Percentiles rank a stretch among this genome's conserved stretches.
phyloP scores from a whole-genome alignment of 2,329 filamentous ascomycete species.

The Biscogniauxia mediterranea region DNA sequence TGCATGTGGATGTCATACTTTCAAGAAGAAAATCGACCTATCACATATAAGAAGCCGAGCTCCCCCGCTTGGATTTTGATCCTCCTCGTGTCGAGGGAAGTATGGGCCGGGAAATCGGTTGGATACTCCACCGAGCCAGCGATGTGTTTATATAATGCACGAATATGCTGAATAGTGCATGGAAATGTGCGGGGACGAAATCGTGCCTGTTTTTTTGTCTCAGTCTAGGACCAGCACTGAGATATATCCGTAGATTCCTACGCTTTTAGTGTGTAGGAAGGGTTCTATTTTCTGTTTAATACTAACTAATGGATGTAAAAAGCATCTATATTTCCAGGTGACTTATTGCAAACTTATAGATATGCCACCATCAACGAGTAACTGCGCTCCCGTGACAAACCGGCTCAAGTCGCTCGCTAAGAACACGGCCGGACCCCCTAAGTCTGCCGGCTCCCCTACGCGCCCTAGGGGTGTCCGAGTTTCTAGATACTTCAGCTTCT shows the following conservation, averaged over 20 bases:
- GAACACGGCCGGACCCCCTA: conserved; percentile 71
- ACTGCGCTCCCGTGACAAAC: conserved; percentile 64
- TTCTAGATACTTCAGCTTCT: conserved; percentile 60
- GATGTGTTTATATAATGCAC: too few relatives aligned
- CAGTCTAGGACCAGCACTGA: too few relatives aligned
- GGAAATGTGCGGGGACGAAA: too few relatives aligned
- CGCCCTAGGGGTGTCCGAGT: conserved; percentile 64
- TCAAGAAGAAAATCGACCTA: neutral
- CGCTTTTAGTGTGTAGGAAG: too few relatives aligned
- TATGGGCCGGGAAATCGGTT: neutral
- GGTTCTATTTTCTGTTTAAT: neutral
- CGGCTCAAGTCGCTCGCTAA: conserved; percentile 61
- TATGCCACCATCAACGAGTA: conserved; percentile 71
- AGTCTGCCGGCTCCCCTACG: conserved; percentile 54
- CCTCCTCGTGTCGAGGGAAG: neutral
- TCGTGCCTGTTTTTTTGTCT: too few relatives aligned
- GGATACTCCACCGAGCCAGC: too few relatives aligned
- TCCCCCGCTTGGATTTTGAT: neutral
- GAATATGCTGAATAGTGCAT: too few relatives aligned
- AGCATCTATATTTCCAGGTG: neutral
- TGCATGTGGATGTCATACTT: neutral
- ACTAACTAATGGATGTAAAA: neutral
- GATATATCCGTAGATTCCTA: too few relatives aligned
- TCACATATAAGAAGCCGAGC: neutral
- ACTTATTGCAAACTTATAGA: conserved; percentile 68